These are phyloP conservation scores for Infundibulicybe gibba DNA, from an alignment of 768 basidiomycete species.

Conservation along the genomic window DNA sequence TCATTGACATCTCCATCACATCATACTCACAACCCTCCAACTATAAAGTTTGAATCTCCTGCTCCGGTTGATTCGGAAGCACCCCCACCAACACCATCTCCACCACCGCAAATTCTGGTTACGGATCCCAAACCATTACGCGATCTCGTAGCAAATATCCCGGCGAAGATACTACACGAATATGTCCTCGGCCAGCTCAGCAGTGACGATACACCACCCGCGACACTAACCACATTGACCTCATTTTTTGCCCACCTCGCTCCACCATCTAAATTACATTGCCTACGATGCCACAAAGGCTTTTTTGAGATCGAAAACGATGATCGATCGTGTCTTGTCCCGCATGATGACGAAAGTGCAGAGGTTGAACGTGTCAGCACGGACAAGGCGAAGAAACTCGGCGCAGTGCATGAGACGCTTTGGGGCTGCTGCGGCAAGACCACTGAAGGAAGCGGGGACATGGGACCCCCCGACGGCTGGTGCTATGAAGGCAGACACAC, in stretches of 20 bases:
- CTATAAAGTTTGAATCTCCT: no score
- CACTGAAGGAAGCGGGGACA: constrained; percentile 73
- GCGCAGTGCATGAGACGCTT: constrained; percentile 45
- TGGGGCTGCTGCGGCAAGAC: constrained; percentile 75
- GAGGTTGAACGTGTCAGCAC: constrained; percentile 58
- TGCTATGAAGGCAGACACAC: constrained; percentile 85
- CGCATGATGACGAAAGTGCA: constrained; percentile 81
- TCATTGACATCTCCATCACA: constrained; percentile 2
- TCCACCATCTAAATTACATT: constrained; percentile 70
- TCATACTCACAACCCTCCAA: constrained; percentile 22
- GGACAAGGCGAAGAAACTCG: constrained; percentile 16
- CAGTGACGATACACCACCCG: constrained; percentile 34
- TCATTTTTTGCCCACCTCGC: constrained; percentile 59
- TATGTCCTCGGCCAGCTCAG: constrained; percentile 55
- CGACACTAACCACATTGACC: constrained; percentile 43
- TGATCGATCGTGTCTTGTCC: constrained; percentile 65
- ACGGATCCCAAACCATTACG: constrained; percentile 39
- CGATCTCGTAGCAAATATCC: constrained; percentile 54
- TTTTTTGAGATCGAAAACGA: constrained; percentile 72
- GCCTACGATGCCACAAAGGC: constrained; percentile 68
- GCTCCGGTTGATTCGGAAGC: constrained; percentile 14
- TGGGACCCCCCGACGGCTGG: constrained; percentile 84
- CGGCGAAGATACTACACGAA: constrained; percentile 61
- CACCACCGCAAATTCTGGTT: constrained; percentile 15
- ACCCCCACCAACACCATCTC: constrained; percentile 34